These are phyloP conservation scores for Mycena maculata DNA, from an alignment of 768 basidiomycete species.

Conservation along the genomic window DNA sequence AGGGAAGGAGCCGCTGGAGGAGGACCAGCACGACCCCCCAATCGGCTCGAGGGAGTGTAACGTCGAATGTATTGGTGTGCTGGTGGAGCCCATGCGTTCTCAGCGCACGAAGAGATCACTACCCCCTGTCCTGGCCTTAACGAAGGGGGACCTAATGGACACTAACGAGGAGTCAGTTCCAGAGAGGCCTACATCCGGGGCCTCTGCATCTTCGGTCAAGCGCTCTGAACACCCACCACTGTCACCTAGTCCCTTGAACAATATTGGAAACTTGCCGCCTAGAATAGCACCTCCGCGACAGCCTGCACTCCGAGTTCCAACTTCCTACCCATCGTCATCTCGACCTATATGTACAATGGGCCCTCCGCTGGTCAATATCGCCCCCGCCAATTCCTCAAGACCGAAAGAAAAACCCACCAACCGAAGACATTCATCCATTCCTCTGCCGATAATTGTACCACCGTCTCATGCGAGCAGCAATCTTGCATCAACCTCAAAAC, in stretches of 20 bases:
- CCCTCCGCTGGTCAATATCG: neutral
- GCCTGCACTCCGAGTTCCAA: neutral
- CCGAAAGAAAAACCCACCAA: neutral
- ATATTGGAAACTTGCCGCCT: slow-evolving; percentile 4
- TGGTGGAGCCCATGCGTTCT: slow-evolving; percentile 21
- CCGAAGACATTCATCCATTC: neutral
- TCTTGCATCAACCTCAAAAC: slow-evolving; percentile 9
- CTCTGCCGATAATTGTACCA: neutral
- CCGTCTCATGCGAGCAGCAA: neutral
- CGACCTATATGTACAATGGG: neutral
- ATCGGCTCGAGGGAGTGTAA: slow-evolving; percentile 66
- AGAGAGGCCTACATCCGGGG: neutral
- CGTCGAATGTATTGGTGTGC: slow-evolving; percentile 47
- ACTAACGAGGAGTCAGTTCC: slow-evolving; percentile 14
- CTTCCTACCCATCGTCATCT: neutral
- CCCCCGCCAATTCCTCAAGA: neutral
- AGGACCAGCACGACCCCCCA: slow-evolving; percentile 77
- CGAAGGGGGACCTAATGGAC: slow-evolving; percentile 18
- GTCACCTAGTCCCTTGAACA: neutral
- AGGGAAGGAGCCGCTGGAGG: slow-evolving; percentile 6
- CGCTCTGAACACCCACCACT: neutral
- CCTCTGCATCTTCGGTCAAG: no score
- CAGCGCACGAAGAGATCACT: slow-evolving; percentile 38
- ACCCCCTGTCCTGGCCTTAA: slow-evolving; percentile 30
- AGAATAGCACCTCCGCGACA: neutral